phyloP scores from a whole-genome alignment of 257 asterid genomes.

The Thymus quinquecostatus region DNA sequence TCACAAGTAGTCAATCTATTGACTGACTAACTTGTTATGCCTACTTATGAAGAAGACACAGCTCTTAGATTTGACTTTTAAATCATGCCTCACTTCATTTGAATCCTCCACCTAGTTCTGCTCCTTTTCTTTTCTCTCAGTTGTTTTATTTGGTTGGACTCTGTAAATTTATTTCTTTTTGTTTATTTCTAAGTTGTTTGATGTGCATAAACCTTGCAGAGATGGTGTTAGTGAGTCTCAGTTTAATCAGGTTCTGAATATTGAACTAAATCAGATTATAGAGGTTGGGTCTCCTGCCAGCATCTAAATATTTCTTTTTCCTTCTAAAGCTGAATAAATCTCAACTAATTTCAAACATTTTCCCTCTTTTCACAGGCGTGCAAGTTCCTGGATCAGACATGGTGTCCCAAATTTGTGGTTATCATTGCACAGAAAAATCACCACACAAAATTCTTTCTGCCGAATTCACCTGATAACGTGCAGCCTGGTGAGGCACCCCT shows the following conservation, averaged over 20 bases:
- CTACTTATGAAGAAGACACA: neutral
- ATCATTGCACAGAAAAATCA: constrained; percentile 86
- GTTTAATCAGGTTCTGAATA: constrained; percentile 80
- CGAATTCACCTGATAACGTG: constrained; percentile 72
- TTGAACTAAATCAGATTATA: constrained; percentile 78
- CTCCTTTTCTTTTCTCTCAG: neutral
- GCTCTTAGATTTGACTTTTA: neutral
- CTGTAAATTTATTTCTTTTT: neutral
- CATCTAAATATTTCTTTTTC: neutral
- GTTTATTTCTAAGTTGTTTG: neutral
- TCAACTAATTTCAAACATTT: neutral
- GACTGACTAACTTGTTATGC: neutral
- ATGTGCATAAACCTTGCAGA: constrained; percentile 44
- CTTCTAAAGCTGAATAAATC: neutral
- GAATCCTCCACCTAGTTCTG: neutral
- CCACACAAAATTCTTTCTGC: constrained; percentile 79
- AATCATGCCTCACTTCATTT: neutral
- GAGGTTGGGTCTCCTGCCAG: constrained; percentile 52
- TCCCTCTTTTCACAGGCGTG: constrained; percentile 55
- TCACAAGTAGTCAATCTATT: neutral
- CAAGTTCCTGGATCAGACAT: constrained; percentile 67
- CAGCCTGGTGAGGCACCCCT: constrained; percentile 58
- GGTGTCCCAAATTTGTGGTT: constrained; percentile 76
- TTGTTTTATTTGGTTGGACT: neutral
- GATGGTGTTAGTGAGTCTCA: constrained; percentile 94